Evolutionary conservation across 2,329 filamentous ascomycete genomes (phyloP), one percentile per base, ranked within the genome.

Genomic region (Penicillium sp.): DNA sequence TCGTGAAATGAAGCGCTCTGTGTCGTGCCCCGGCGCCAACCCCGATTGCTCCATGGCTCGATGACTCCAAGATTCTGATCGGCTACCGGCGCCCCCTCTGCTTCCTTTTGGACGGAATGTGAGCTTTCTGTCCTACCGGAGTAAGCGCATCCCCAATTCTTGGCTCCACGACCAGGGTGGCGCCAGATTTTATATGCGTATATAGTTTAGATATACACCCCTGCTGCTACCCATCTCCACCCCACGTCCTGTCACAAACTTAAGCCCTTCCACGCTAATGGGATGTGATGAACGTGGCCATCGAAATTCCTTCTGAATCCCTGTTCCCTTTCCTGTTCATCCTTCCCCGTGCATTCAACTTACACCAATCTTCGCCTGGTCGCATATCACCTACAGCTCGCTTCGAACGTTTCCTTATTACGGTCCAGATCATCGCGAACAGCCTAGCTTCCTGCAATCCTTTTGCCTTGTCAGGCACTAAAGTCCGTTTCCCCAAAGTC

Each of bases 1-100:
- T 51, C 37, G 58, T 60, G 56, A 68, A 66, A 68, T 67, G 64
- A 72, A 72, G 67, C 69, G 69, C 69, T 62, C 54, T 63, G 60
- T 57, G 58, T 49, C 33, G 35, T 35, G 47, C 58, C 66, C 66
- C 62, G 66, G 67, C 67, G 66, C 58, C 61, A 67, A 66, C 61
- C 65, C 65, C 62, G 53, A 70, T 70, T 70, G 68, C 67, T 66
- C 63, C 60, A 68, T 62, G 62, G 58, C 54, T 66, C 60, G 64
- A 68, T 42, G 39, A 21, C 39, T 42, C 39, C 19, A 42, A 42
- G 67, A 68, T 68, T 68, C 62, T 43, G 69, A 73, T 73, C 68
- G 65, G 58, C 66, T 63, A 48, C 45, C 53, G 14, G 11, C 21
- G 48, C 52, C 50, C 55, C 51, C 16, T 52, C 31, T 57, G 50